Percentiles rank a stretch among this genome's conserved stretches.
Conservation (phyloP, 768 basidiomycete genomes). For the Galerina sulciceps region DNA sequence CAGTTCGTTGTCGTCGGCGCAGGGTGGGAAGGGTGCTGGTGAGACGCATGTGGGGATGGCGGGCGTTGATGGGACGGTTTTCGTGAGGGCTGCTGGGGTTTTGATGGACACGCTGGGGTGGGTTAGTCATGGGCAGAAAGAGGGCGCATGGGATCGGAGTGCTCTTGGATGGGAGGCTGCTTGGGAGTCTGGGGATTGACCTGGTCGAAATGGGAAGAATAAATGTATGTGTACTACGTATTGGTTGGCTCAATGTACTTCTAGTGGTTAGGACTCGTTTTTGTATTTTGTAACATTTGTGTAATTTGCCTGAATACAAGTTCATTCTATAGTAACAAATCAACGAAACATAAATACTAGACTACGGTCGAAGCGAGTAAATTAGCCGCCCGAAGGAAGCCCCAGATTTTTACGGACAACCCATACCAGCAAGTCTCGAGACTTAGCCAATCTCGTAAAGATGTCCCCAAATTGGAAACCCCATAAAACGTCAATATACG, state of each 20-base stretch:
- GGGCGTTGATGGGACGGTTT: conserved; percentile 58
- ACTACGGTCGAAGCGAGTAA: background rate
- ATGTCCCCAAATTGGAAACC: conserved; percentile 50
- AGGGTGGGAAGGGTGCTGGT: conserved; percentile 24
- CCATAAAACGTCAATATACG: conserved; percentile 46
- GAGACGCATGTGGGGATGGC: conserved; percentile 52
- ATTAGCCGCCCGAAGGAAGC: background rate
- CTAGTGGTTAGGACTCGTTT: background rate
- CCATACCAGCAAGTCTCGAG: conserved; percentile 27
- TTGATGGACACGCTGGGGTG: conserved; percentile 61
- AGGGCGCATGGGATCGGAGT: conserved; percentile 57
- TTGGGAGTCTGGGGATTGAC: conserved; percentile 37
- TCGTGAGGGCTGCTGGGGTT: conserved; percentile 60
- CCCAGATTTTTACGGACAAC: conserved; percentile 13
- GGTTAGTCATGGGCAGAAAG: conserved; percentile 54
- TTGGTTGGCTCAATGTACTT: background rate
- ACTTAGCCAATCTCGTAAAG: conserved; percentile 41
- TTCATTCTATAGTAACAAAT: background rate
- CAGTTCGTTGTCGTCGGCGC: conserved; percentile 12
- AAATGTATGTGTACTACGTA: background rate
- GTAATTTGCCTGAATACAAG: background rate
- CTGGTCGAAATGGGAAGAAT: background rate
- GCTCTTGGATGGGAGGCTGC: conserved; percentile 66
- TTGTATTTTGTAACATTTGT: background rate
- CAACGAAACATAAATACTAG: background rate